Conservation (phyloP, 2,329 filamentous ascomycete genomes). For the Colletotrichum acutatum region DNA sequence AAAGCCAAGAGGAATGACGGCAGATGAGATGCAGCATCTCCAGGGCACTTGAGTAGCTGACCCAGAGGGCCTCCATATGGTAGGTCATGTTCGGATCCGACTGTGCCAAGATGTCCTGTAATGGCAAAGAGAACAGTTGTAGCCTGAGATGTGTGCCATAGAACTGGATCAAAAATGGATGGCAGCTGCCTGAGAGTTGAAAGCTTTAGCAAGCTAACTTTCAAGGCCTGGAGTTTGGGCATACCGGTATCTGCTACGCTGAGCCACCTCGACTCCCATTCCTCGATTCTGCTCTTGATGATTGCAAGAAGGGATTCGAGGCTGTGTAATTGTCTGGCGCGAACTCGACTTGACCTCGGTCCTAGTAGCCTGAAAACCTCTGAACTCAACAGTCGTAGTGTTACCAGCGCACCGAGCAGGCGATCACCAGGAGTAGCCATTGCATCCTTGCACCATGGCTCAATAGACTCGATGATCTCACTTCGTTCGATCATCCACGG, state of each 20-base stretch:
- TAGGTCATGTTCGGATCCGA: conserved; percentile 37
- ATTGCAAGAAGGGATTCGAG: conserved; percentile 40
- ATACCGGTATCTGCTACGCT: conserved; percentile 17
- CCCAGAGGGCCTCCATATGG: conserved; percentile 45
- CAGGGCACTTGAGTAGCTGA: conserved; percentile 44
- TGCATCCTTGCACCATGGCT: conserved; percentile 46
- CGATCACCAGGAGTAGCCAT: conserved; percentile 46
- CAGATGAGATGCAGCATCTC: conserved; percentile 46
- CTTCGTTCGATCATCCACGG: conserved; percentile 54
- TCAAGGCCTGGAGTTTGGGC: neutral
- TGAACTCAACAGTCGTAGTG: conserved; percentile 48
- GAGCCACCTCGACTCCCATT: conserved; percentile 39
- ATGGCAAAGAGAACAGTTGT: conserved; percentile 48
- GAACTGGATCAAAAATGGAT: conserved; percentile 50
- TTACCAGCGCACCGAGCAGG: conserved; percentile 49
- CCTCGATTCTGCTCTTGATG: conserved; percentile 40
- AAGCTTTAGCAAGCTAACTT: neutral
- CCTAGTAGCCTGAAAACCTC: conserved; percentile 44
- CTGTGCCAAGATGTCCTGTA: conserved; percentile 45
- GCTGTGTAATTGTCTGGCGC: conserved; percentile 35
- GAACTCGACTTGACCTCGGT: conserved; percentile 27
- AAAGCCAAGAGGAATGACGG: conserved; percentile 44
- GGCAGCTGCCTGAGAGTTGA: conserved; percentile 38
- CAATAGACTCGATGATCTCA: conserved; percentile 48
- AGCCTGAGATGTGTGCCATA: conserved; percentile 51